Base-by-base conservation (phyloP, 2,329 filamentous ascomycete species). In the Ophiocordyceps polyrhachis-furcata region DNA sequence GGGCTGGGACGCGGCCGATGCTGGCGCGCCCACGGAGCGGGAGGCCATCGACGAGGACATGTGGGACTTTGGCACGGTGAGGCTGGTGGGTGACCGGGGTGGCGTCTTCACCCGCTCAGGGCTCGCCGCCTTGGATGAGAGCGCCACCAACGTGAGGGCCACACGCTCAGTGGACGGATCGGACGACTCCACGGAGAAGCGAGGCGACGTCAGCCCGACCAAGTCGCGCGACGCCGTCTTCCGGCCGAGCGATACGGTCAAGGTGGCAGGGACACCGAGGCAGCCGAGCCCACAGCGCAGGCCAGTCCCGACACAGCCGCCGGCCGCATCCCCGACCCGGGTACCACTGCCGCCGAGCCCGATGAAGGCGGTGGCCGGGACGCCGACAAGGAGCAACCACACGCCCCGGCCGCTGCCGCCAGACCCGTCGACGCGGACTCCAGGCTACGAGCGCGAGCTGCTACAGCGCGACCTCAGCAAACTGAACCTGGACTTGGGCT, bases 11-110 rank as follows among this genome's bases (percentile, higher is more conserved):
- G 70, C 68, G 9, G 69, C 74, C 35, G 70, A 75, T 42, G 65
- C 69, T 13, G 67, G 73, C 37, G 64, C 67, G 8, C 64, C 66
- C 19, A 49, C 67, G 1, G 72, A 79, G 46, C 73, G 82, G 31
- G 63, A 68, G 50, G 65, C 64, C 17, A 66, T 74, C 8, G 72
- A 81, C 49, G 85, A 95, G 58, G 91, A 96, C 59, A 76, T 96
- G 58, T 98, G 91, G 91, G 91, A 98, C 61, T 98, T 98, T 66
- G 91, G 91, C 40, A 98, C 91, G 0, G 85, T 98, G 44, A 75
- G 88, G 46, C 79, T 93, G 6, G 79, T 81, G n/a, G 75, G 73
- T 29, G 76, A 80, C 45, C 72, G 76, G 25, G 77, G 79, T 48
- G 71, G 70, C 28, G 57, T 74, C 1, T 56, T 73, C 8, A 64